phyloP scores from a whole-genome alignment of 306 rosid genomes.

The Benincasa hispida region DNA sequence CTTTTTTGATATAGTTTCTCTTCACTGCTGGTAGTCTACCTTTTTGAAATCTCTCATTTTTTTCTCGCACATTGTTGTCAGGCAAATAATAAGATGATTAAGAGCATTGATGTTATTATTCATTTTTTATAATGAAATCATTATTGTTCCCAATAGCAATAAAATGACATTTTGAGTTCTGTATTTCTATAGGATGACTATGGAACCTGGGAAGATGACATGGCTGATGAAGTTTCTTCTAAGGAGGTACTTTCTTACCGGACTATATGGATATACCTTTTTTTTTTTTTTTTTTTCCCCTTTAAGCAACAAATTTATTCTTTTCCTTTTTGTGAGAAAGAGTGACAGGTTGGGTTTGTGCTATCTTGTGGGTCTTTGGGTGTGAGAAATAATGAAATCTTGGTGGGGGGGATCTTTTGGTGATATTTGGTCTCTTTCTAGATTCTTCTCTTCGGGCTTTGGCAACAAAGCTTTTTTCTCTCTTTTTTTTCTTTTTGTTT shows the following conservation, averaged over 20 bases:
- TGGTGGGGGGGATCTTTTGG: not conserved
- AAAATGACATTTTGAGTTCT: not conserved
- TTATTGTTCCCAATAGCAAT: not conserved
- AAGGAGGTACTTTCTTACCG: conserved; percentile 32
- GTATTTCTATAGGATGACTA: conserved; percentile 42
- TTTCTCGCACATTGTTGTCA: not conserved
- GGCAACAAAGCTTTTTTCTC: too few relatives aligned
- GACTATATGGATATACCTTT: not conserved
- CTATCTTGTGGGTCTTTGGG: not conserved
- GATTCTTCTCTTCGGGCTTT: not conserved
- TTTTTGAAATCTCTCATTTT: not conserved
- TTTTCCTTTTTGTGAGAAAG: not conserved
- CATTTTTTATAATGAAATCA: not conserved
- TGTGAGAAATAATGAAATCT: not conserved
- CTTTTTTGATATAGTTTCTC: not conserved
- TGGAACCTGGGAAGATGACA: conserved; percentile 65
- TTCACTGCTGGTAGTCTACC: not conserved
- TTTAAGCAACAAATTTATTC: not conserved
- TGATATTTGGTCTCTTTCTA: not conserved
- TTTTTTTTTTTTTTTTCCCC: not conserved
- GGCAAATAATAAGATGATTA: not conserved
- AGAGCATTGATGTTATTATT: not conserved
- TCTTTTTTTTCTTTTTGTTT: too few relatives aligned
- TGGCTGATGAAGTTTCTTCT: conserved; percentile 18
- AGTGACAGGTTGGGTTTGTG: not conserved